Percentiles rank a stretch among this genome's conserved stretches.
Evolutionary conservation across 129 eudicot genomes (phyloP).

Genomic region (Flaveria brownii): DNA sequence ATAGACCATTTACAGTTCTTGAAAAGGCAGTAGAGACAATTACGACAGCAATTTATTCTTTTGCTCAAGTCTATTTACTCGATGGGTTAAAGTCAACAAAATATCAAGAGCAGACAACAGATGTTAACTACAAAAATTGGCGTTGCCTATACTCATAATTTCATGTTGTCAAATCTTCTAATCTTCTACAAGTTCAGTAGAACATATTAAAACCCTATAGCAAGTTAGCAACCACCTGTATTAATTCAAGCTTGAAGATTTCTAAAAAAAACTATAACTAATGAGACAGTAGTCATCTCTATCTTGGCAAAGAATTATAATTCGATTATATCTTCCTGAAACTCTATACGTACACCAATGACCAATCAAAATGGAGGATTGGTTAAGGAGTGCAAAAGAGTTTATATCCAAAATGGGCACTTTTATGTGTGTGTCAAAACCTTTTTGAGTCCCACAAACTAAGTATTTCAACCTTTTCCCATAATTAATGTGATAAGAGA

Average conservation of each 20-base stretch:
- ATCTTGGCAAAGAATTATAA: not conserved
- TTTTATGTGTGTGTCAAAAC: not conserved
- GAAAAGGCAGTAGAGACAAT: not conserved
- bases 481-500: not conserved
- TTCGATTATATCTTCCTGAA: not conserved
- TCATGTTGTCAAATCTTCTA: slow-evolving; percentile 2
- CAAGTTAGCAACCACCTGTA: not conserved
- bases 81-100: not conserved
- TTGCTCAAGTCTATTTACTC: not conserved
- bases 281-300: not conserved
- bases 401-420: not conserved
- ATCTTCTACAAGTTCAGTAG: not conserved
- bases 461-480: not conserved
- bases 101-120: not conserved
- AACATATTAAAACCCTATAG: not conserved
- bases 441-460: not conserved
- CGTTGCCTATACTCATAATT: not conserved
- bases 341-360: not conserved
- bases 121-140: not conserved
- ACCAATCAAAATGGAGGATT: not conserved
- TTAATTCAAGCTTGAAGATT: not conserved
- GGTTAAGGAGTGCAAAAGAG: not conserved
- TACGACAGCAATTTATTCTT: not conserved
- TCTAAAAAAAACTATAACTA: not conserved
- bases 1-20: not conserved